Conservation (phyloP, 306 rosid genomes). For the Acacia crassicarpa region DNA sequence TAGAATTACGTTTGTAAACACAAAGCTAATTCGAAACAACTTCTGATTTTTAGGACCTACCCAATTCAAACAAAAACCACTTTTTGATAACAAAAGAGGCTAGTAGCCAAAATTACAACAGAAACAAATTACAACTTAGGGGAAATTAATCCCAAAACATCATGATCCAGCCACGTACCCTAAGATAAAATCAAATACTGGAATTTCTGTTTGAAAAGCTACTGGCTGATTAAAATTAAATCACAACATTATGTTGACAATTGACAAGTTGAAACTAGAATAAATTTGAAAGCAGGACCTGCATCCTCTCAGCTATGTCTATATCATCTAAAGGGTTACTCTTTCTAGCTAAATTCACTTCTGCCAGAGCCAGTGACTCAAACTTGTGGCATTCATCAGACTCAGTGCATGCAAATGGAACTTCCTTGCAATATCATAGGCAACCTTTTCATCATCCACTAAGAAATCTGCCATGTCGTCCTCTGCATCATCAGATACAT, state of each 20-base stretch:
- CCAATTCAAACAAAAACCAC: no score
- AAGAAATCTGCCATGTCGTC: conserved; percentile 43
- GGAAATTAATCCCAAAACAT: no score
- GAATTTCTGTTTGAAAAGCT: conserved; percentile 27
- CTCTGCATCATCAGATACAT: conserved; percentile 21
- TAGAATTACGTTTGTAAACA: no score
- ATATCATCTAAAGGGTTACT: conserved; percentile 20
- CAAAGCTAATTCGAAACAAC: no score
- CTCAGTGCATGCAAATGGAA: conserved; percentile 1
- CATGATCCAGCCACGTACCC: no score
- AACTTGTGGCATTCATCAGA: neutral
- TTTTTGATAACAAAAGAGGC: no score
- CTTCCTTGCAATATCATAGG: neutral
- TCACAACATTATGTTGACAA: conserved; percentile 16
- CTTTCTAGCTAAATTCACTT: conserved; percentile 25
- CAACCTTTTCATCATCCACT: neutral
- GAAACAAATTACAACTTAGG: no score
- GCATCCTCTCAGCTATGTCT: conserved; percentile 52
- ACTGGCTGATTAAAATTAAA: conserved; percentile 9
- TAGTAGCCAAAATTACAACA: no score
- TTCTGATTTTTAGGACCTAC: no score
- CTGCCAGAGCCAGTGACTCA: conserved; percentile 1
- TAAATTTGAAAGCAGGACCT: conserved; percentile 36
- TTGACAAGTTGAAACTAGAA: conserved; percentile 23
- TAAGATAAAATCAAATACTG: no score